Evolutionary conservation across 1,284 basidiomycete species (phyloP), one percentile per base, ranked within the genome.

Genomic region (Flammula alnicola): DNA sequence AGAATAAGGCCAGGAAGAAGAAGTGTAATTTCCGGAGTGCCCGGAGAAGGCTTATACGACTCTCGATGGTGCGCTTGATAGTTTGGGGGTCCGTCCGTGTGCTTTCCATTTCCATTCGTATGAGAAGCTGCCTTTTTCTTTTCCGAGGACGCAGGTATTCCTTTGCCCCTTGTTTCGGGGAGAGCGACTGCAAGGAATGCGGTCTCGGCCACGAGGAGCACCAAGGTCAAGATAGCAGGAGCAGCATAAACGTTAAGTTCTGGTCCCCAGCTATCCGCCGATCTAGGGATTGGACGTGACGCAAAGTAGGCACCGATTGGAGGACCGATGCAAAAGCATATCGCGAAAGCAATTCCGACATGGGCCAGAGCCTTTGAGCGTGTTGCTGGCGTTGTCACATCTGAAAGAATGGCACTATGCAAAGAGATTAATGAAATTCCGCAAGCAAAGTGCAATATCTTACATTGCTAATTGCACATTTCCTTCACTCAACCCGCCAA

Each of bases 331-430:
- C 88, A 83, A 72, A 96, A 96, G 65, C 92, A 94, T 42, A 96
- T 86, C 6, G 92, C 91, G 63, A 97, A 97, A 1, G 95, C 94
- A 45, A 96, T 91, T 12, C 95, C 94, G 39, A 97, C 88, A 54
- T 95, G 81, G 0, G 94, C 90, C n/a, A 97, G 81, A 5, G 90
- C 86, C 63, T 83, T 88, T 4, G 91, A 87, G 19, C 93, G 84
- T 39, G 86, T 88, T 11, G 79, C 78, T 3, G 88, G 79, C 1
- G 86, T 81, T 0, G 92, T 89, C 27, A 96, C 82, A 65, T 97
- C 94, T 16, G 92, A 91, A 25, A 97, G 81, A 60, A 93, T 93
- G 5, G 93, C 93, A 58, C 91, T 93, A 51, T 26, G 29, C 51
- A 29, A 35, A 39, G 37, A 35, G 49, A 31, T 43, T 41, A 47